phyloP scores from a whole-genome alignment of 768 basidiomycete genomes.

The Leccinum uliginosum region DNA sequence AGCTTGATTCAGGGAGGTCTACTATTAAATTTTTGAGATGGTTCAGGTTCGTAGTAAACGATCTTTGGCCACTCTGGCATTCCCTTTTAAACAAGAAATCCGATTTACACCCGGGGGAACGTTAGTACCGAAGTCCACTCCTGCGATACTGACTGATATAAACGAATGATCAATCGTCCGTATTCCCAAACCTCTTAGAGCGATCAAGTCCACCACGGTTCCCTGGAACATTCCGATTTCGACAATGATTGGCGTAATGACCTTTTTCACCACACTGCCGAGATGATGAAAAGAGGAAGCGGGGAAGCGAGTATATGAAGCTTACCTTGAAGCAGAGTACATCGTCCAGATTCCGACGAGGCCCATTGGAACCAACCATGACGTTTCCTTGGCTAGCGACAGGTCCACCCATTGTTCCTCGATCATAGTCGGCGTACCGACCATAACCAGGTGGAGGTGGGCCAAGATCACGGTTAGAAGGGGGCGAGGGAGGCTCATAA shows the following conservation, averaged over 20 bases:
- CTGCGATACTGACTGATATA: neutral
- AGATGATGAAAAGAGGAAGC: slow-evolving; percentile 5
- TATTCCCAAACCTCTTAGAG: slow-evolving; percentile 28
- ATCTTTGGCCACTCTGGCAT: neutral
- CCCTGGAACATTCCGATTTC: slow-evolving; percentile 86
- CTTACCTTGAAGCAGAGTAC: slow-evolving; percentile 84
- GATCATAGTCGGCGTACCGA: slow-evolving; percentile 74
- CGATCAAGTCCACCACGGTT: slow-evolving; percentile 81
- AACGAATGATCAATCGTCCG: slow-evolving; percentile 22
- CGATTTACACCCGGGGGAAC: neutral
- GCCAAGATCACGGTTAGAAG: slow-evolving; percentile 74
- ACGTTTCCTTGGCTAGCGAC: slow-evolving; percentile 23
- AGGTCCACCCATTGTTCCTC: slow-evolving; percentile 37
- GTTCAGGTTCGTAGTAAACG: neutral
- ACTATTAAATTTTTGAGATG: neutral
- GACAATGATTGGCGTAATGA: slow-evolving; percentile 93
- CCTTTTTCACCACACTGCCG: slow-evolving; percentile 84
- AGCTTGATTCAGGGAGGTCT: neutral
- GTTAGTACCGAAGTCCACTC: neutral
- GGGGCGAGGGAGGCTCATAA: slow-evolving; percentile 73
- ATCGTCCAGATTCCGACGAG: slow-evolving; percentile 73
- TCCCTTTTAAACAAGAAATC: neutral
- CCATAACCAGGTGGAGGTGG: slow-evolving; percentile 92
- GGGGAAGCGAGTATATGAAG: slow-evolving; percentile 1
- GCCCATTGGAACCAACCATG: slow-evolving; percentile 32